These are phyloP conservation scores for Chaetomidium leptoderma DNA, from an alignment of 495 filamentous ascomycete genomes.

Conservation along the genomic window DNA sequence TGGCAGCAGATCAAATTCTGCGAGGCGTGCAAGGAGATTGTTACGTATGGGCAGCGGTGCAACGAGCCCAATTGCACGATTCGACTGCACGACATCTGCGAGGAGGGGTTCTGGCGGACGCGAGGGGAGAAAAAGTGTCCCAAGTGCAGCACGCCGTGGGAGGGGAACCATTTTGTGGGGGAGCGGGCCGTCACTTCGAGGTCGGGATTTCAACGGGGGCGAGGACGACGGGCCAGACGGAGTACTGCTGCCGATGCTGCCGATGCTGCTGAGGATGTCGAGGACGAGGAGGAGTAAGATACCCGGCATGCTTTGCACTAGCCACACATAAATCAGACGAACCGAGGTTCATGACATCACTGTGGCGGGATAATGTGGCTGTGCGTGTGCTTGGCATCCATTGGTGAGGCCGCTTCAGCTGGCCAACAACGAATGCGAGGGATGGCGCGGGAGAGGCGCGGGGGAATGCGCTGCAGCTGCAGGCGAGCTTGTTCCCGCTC, in stretches of 20 bases:
- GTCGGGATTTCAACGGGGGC: slow-evolving; percentile 41
- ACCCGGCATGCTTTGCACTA: slow-evolving; percentile 14
- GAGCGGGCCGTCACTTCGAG: slow-evolving; percentile 64
- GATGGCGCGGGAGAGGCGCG: neutral
- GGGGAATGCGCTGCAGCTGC: neutral
- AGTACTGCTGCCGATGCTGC: slow-evolving; percentile 22
- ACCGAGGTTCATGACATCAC: slow-evolving; percentile 14
- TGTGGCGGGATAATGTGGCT: slow-evolving; percentile 9
- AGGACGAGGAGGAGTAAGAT: slow-evolving; percentile 24
- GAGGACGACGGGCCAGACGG: slow-evolving; percentile 28
- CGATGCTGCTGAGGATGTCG: slow-evolving; percentile 23
- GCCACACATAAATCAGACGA: slow-evolving; percentile 7
- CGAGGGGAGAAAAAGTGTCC: slow-evolving; percentile 62
- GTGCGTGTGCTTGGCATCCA: slow-evolving; percentile 12
- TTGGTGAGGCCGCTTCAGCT: neutral
- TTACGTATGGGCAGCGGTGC: slow-evolving; percentile 85
- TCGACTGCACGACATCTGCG: slow-evolving; percentile 75
- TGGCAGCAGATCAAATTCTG: slow-evolving; percentile 79
- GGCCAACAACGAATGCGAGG: slow-evolving; percentile 19
- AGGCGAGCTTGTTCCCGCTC: neutral
- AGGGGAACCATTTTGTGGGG: slow-evolving; percentile 70
- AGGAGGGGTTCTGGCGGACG: slow-evolving; percentile 65
- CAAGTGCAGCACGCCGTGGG: slow-evolving; percentile 67
- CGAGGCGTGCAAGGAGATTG: slow-evolving; percentile 82
- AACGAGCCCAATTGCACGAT: slow-evolving; percentile 59